Evolutionary conservation across 306 rosid genomes (phyloP), one percentile per base, ranked within the genome.

Genomic region (Coriaria nepalensis): DNA sequence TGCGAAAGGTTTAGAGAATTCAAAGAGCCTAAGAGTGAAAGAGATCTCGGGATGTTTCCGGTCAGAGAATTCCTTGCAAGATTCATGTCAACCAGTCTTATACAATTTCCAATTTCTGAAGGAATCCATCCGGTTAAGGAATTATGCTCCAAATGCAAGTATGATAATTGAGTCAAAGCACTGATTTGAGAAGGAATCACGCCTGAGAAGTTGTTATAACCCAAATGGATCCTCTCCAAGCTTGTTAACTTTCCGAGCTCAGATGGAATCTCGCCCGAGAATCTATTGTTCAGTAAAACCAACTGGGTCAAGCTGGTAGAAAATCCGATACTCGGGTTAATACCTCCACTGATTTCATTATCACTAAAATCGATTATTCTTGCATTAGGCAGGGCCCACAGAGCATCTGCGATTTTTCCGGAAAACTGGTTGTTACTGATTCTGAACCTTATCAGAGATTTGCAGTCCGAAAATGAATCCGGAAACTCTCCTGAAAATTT

Each of bases 381-480:
- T 5, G 69, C 94, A 7, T 35, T 4, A 4, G 98, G 94, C 40
- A 92, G 93, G 14, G 78, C 86, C 98, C 96, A 92, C 41, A 85
- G 32, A 39, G 67, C 87, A 33, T 74, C 63, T 37, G 86, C 70
- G 52, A 92, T 65, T 50, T 70, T 69, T 43, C 95, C 98, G 7
- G 80, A 77, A 63, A 92, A 73, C 35, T 6, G 54, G 50, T 92
- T 92, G 9, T 52, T 49, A 56, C 66, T 85, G 52, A 92, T 68
- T 75, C 98, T 77, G 11, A 92, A 55, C 47, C 98, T 75, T 74
- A 50, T 55, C 10, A 92, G 63, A 56, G 96, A 60, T 59, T 85
- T 92, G 60, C 98, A 92, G 41, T 50, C 37, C 39, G 29, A 79
- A 62, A 81, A 82, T 45, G 94, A 63, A 35, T 59, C 70, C 2